Base-by-base conservation (phyloP, 768 basidiomycete genomes). In the Pleurotus djamor region DNA sequence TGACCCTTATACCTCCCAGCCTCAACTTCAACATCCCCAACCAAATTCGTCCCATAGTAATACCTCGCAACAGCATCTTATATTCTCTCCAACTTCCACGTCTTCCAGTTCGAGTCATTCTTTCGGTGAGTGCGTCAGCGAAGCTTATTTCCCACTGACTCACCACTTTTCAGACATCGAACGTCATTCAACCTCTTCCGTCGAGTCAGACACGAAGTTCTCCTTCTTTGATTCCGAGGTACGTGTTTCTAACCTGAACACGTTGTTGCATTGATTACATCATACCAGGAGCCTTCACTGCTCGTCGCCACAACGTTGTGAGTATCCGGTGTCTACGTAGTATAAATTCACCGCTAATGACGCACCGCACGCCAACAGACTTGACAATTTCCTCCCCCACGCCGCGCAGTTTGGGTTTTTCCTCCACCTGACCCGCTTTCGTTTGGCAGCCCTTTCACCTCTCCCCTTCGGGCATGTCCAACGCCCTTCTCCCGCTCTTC, bases 341-440 rank as follows among this genome's bases (percentile, higher is more conserved):
- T 48, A 63, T 47, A 28, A 59, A 64, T 21, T 57, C 45, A 57
- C 14, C 33, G 44, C 47, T 54, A 32, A 63, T 48, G n/a, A 17
- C 38, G 35, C 17, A 2, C 45, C 16, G 14, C 21, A 28, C 21
- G 38, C 36, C 21, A 41, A 10, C 55, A 90, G 88, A 45, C 68
- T 88, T 4, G 82, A 86, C 65, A 74, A 74, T 33, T 86, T 93
- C 66, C 68, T 85, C 9, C 82, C 81, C 13, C 79, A 89, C 63
- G 78, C 82, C 0, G 68, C 76, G 36, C 79, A 85, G 63, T 78
- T 89, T 60, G 87, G 87, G 4, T 85, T 91, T 65, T 92, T 91
- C 69, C 81, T 92, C 57, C 71, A 78, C 58, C 64, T 70, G 6
- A 60, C 76, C 7, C 78, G 84, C 33, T 81, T 87, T 61, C 79